Evolutionary conservation across 2,329 filamentous ascomycete genomes (phyloP), one percentile per base, ranked within the genome.

Genomic region (Penicillium fuscoglaucum): DNA sequence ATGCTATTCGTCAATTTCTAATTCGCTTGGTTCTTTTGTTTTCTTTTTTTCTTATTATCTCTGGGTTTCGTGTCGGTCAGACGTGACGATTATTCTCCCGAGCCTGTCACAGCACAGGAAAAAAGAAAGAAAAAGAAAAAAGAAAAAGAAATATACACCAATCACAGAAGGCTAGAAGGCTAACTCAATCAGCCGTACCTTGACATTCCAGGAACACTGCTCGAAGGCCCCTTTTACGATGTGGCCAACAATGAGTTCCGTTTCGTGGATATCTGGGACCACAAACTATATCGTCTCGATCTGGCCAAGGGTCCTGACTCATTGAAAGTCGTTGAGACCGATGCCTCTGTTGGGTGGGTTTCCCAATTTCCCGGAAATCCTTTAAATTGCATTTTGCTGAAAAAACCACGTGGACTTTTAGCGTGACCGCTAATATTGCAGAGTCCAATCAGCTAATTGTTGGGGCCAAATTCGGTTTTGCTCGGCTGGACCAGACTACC

Each of bases 401-500:
- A 76, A 4, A 7, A 52, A 41, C 59, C 50, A 46, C 49, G 54
- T 57, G 54, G 54, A 33, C 33, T 44, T 58, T 26, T 56, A 84
- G 83, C 26, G 87, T 91, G 46, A 96, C 93, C 41, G 89, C 89
- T 54, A 89, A 96, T 74, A 90, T 96, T 55, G 82, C 86, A 63
- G 85, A 68, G 55, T 48, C 58, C 52, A 65, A 89, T 50, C 85
- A 87, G 70, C 88, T 96, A 72, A 79, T 91, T 57, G 84, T 93
- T 66, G 92, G 87, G 45, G 86, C 90, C 71, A 96, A 96, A 79
- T 84, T 88, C 72, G 92, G 92, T 59, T 85, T 90, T 67, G 92
- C 90, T n/a, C 80, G 90, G 52, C 82, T 93, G 65, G 85, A 96
- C 72, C 85, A 88, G 57, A 69, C 77, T 55, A 84, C 82, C 1